Evolutionary conservation across 2,329 filamentous ascomycete genomes (phyloP).

Genomic region (Camillea tinctor): DNA sequence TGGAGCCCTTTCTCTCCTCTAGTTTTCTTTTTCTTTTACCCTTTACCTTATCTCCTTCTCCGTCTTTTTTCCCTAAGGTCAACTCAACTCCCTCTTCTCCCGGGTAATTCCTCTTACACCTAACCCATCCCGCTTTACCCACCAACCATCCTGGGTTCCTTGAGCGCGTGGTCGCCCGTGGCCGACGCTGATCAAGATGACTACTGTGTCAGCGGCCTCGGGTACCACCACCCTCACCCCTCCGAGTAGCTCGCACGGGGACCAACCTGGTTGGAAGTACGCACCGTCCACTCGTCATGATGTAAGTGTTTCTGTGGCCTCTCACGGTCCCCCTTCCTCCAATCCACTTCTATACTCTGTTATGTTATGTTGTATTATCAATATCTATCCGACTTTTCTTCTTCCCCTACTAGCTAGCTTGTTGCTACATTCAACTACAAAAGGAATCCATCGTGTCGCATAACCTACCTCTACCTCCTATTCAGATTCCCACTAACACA

Average conservation of each 20-base stretch:
- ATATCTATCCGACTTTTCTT: neutral
- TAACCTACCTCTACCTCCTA: slow-evolving; percentile 21
- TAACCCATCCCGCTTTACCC: neutral
- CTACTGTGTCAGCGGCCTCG: slow-evolving; percentile 51
- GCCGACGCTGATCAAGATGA: slow-evolving; percentile 40
- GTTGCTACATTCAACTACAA: no score
- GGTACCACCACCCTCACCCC: slow-evolving; percentile 49
- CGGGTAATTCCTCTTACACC: neutral
- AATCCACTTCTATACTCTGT: neutral
- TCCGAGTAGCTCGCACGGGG: slow-evolving; percentile 49
- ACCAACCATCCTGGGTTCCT: slow-evolving; percentile 18
- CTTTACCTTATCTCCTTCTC: neutral
- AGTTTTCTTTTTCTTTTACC: neutral
- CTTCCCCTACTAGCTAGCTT: no score
- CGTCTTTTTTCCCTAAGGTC: no score
- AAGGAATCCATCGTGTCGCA: slow-evolving; percentile 1
- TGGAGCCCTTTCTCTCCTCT: no score
- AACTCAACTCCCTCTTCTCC: neutral
- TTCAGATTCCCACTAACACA: neutral
- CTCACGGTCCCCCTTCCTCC: neutral
- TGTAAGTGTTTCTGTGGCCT: slow-evolving; percentile 20
- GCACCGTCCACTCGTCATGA: slow-evolving; percentile 24
- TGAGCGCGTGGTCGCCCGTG: slow-evolving; percentile 20
- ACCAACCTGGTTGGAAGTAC: slow-evolving; percentile 44
- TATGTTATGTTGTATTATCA: neutral